Evolutionary conservation across 2,329 filamentous ascomycete species (phyloP), one percentile per base, ranked within the genome.

Genomic region (Ophioceras dolichostomum): DNA sequence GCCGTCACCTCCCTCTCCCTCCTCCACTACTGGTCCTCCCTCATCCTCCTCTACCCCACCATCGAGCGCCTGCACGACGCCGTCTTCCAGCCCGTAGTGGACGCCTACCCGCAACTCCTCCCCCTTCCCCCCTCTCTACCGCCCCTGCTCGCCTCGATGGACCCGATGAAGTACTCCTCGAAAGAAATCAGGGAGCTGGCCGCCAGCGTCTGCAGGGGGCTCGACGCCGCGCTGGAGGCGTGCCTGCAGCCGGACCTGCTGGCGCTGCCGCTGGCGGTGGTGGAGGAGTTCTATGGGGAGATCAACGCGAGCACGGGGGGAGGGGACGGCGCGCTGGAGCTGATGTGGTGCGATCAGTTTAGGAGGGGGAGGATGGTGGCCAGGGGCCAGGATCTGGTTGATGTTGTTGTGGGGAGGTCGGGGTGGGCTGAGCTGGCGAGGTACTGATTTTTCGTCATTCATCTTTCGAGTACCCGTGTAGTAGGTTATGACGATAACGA

Each of bases 1-100:
- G 48, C 57, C 14, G 45, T 57, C 10, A 59, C 64, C 1, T 65
- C 69, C 1, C 44, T 71, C 22, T 58, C 59, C 32, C 64, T 73
- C 43, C 50, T 71, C 10, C 67, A 69, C 47, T 73, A 71, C 49
- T 75, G 70, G 70, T 61, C 67, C 42, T 51, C 62, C 1, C 61
- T 69, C 32, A 55, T 73, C 20, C 44, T 65, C 10, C 61, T 76
- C 33, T 63, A 67, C 42, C 64, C 60, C 9, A 67, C 61, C 45
- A 59, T 73, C 29, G 61, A 63, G 40, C 46, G 48, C 13, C 51
- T 76, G 13, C 58, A 71, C 40, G 53, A 56, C 19, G 50, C 54
- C 39, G 57, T 69, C 32, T 62, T 61, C 41, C 57, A 68, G 40
- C 59, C 64, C 0, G 59, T 62, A 14, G 43, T 64, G 10, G 61